Percentiles rank a stretch among this genome's conserved stretches.
These are phyloP conservation scores for Aspergillus cejpii DNA, from an alignment of 2,329 filamentous ascomycete genomes.

Conservation along the genomic window DNA sequence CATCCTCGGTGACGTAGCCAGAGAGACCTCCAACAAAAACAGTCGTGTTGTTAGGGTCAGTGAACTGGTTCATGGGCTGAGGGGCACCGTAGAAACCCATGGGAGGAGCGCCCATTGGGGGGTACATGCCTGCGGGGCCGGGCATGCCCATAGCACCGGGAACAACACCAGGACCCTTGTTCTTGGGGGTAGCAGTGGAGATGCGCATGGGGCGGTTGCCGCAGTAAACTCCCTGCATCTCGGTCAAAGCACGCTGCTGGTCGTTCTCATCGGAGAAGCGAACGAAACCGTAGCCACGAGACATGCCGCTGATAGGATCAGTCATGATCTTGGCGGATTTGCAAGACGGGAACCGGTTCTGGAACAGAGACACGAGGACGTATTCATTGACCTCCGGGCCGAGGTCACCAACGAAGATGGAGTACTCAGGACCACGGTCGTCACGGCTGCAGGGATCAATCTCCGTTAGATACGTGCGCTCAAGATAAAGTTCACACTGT, in stretches of 20 bases:
- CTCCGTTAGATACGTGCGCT: conserved; percentile 1
- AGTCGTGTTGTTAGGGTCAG: conserved; percentile 98
- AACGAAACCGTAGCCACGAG: conserved; percentile 94
- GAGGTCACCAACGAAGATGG: conserved; percentile 95
- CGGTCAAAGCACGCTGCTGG: conserved; percentile 87
- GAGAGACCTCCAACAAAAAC: conserved; percentile 96
- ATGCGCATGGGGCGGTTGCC: conserved; percentile 98
- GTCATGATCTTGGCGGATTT: conserved; percentile 99
- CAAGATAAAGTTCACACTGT: background rate
- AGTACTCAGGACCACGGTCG: conserved; percentile 91
- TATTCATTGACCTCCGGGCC: conserved; percentile 99
- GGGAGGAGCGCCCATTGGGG: conserved; percentile 59
- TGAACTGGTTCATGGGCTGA: conserved; percentile 98
- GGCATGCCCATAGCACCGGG: conserved; percentile 48
- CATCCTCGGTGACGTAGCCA: conserved; percentile 97
- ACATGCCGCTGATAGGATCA: conserved; percentile 95
- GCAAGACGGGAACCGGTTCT: conserved; percentile 91
- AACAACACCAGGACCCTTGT: conserved; percentile 56
- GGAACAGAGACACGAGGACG: conserved; percentile 93
- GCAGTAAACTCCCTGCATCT: conserved; percentile 99
- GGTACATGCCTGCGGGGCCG: conserved; percentile 57
- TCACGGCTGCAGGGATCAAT: conserved; percentile 53
- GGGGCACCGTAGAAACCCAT: conserved; percentile 60
- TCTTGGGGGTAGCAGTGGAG: conserved; percentile 95
- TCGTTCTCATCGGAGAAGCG: conserved; percentile 93